Base-by-base conservation (phyloP, 2,329 filamentous ascomycete species). In the Cordyceps javanica region DNA sequence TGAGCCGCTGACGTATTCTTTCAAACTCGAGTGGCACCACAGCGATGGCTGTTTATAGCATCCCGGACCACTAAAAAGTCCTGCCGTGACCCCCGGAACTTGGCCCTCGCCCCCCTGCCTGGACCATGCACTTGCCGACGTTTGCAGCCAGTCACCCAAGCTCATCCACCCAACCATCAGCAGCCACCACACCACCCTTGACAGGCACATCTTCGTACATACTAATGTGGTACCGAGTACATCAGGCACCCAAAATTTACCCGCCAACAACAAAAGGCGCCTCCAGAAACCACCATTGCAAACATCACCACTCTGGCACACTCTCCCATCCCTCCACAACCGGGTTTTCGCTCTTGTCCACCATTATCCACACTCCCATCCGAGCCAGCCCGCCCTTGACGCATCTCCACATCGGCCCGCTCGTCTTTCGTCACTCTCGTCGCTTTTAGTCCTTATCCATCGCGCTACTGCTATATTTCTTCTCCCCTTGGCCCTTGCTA, bases 401-500 rank as follows among this genome's bases (percentile, higher is more conserved):
- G n/a, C 32, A 39, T 55, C n/a, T 39, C 53, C 53, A 55, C 53
- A n/a, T 55, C 32, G 53, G 42, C 42, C 53, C 53, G 53, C 44
- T 25, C 42, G 32, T 38, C 53, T 55, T 45, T 48, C 53, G 53
- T 55, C 53, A 55, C 53, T 48, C 32, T 48, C 14, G 41, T 54
- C 38, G 39, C 19, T 30, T 42, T n/a, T 44, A 32, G 39, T 32
- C 51, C 19, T 34, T 34, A 16, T 14, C 32, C 49, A 9, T 16
- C 28, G 16, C 46, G 28, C 19, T 50, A 39, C 36, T 39, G 36
- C n/a, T 42, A 44, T 32, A 25, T 7, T 9, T 41, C 11, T 11
- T 19, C 41, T 36, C 39, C 21, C 41, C 39, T 16, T 34, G 16
- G 52, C 16, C 52, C n/a, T n/a, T n/a, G n/a, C 41, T 26, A 38